These are phyloP conservation scores for Allodekkera sacchari DNA, from an alignment of 805 yeast species.

Conservation along the genomic window DNA sequence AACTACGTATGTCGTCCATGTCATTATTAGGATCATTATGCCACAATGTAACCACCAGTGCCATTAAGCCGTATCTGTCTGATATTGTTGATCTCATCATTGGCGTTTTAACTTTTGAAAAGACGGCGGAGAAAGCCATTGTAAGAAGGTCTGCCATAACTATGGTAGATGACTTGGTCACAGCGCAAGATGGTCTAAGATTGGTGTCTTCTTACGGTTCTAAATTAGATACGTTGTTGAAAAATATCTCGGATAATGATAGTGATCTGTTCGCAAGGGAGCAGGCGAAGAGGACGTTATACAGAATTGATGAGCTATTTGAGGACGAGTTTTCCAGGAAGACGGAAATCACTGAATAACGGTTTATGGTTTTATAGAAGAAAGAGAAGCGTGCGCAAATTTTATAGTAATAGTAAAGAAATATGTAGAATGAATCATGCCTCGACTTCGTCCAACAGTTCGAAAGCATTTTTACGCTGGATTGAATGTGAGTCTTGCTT, in stretches of 20 bases:
- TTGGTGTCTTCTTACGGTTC: constrained; percentile 42
- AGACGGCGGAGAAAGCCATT: constrained; percentile 33
- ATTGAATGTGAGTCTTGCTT: constrained; percentile 5
- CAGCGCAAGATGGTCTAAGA: constrained; percentile 31
- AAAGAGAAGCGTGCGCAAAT: too few relatives aligned
- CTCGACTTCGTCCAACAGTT: constrained; percentile 20
- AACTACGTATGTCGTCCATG: constrained; percentile 78
- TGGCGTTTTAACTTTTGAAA: constrained; percentile 63
- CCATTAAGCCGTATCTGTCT: constrained; percentile 40
- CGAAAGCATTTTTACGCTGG: constrained; percentile 19
- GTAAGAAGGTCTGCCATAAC: constrained; percentile 74
- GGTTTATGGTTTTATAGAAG: not conserved
- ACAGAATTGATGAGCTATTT: constrained; percentile 21
- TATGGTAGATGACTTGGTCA: constrained; percentile 51
- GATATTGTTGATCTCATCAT: constrained; percentile 69
- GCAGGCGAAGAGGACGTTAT: constrained; percentile 37
- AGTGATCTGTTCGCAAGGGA: constrained; percentile 52
- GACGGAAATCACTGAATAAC: not conserved
- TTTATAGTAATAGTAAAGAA: not conserved
- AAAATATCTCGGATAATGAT: constrained; percentile 39
- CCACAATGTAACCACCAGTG: constrained; percentile 36
- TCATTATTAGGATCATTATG: constrained; percentile 73
- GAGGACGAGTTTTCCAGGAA: constrained; percentile 5
- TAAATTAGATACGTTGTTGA: constrained; percentile 33
- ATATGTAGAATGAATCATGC: constrained; percentile 8